These are phyloP conservation scores for Neonectria coccinea DNA, from an alignment of 2,329 filamentous ascomycete species.

Conservation along the genomic window DNA sequence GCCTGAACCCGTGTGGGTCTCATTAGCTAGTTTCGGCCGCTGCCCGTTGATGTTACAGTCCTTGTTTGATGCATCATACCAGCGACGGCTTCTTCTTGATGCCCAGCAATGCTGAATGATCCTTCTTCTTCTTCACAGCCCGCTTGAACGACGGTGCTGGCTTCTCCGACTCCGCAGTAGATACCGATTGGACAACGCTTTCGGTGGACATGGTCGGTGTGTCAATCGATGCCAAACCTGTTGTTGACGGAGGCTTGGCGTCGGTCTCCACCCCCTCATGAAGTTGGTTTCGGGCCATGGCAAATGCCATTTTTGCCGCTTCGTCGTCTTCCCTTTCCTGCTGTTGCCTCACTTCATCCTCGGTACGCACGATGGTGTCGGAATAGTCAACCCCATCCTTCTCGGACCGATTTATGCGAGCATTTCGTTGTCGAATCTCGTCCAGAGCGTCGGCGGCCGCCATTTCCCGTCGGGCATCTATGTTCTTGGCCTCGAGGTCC, in stretches of 20 bases:
- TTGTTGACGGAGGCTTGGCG: conserved; percentile 43
- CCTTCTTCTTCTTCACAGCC: conserved; percentile 88
- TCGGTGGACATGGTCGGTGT: conserved; percentile 36
- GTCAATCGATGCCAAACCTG: conserved; percentile 26
- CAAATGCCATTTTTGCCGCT: conserved; percentile 82
- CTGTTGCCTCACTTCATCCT: conserved; percentile 70
- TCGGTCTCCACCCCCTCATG: conserved; percentile 64
- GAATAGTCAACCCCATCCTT: conserved; percentile 74
- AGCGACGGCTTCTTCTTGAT: conserved; percentile 85
- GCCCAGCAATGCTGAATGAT: conserved; percentile 78
- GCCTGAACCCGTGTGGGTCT: neutral
- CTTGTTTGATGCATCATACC: conserved; percentile 53
- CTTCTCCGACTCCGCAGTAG: conserved; percentile 39
- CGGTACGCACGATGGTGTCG: conserved; percentile 64
- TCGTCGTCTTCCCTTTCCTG: conserved; percentile 88
- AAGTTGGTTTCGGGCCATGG: conserved; percentile 67
- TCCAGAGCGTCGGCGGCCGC: conserved; percentile 94
- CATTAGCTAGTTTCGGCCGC: neutral
- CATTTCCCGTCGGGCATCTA: conserved; percentile 95
- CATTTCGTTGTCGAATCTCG: conserved; percentile 93
- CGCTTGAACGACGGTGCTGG: conserved; percentile 78
- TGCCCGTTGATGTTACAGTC: neutral
- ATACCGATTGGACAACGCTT: conserved; percentile 33
- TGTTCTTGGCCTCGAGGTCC: conserved; percentile 91
- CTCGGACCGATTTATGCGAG: conserved; percentile 81